Evolutionary conservation across 176 grass and related monocot genomes (phyloP), one percentile per base, ranked within the genome.

Genomic region (Guadua angustifolia): DNA sequence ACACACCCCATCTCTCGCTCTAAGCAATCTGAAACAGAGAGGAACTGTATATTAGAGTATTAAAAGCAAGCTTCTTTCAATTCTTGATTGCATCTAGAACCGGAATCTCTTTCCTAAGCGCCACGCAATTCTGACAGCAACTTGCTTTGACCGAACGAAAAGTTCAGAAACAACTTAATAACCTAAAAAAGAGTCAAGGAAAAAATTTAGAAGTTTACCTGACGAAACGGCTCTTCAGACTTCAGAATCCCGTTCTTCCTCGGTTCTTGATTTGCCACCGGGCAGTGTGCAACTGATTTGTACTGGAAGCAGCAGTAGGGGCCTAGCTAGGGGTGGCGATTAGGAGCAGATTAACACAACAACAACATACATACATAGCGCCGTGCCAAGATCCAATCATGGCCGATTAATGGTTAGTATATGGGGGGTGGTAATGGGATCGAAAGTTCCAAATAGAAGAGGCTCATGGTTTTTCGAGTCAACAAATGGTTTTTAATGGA

Each of bases 1-100:
- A 93, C 75, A 29, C 95, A 98, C 59, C 95, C 95, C 93, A 94
- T 97, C 72, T 89, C 38, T 77, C 42, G 4, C 36, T 52, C 57
- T 4, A 24, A 55, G 44, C 39, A 65, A 71, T 57, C 73, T 86
- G 79, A 82, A 76, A 69, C 33, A 18, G 39, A 26, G 6, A 18
- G 1, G 7, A 12, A 19, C 65, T 36, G 4, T 45, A 29, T 1
- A 9, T n/a, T 14, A 29, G 29, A 29, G 29, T 29, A 1, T 45
- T 33, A 11, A 42, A 81, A 56, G 0, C 47, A 68, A 6, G 40
- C 8, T 32, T 10, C 5, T 29, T 9, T 18, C 1, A 18, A 5
- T 39, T 16, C 8, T 9, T 19, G 16, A 19, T 46, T 45, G 43
- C 13, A 73, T 36, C 25, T 49, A 56, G 19, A 56, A 9, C 19